These are phyloP conservation scores for Anisogramma anomala DNA, from an alignment of 2,329 filamentous ascomycete species.

Conservation along the genomic window DNA sequence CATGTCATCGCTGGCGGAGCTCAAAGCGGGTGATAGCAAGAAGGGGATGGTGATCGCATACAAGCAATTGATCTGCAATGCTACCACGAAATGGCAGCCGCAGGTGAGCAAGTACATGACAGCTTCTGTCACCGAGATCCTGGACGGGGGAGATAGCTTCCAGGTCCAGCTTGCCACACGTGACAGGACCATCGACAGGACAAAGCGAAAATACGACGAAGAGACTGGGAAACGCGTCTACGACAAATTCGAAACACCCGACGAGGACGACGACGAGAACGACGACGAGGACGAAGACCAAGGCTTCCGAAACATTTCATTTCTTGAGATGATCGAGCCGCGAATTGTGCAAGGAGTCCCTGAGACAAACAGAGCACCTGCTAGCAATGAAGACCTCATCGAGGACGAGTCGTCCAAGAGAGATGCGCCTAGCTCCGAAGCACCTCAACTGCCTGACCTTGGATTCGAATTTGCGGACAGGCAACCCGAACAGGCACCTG, in stretches of 20 bases:
- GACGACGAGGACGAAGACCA: constrained; percentile 43
- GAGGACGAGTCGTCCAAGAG: neutral
- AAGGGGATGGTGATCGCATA: constrained; percentile 57
- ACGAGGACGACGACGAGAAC: constrained; percentile 46
- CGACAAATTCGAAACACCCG: constrained; percentile 64
- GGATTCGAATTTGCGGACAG: constrained; percentile 8
- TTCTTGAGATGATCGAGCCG: constrained; percentile 55
- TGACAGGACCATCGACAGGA: constrained; percentile 47
- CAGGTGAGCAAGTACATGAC: constrained; percentile 48
- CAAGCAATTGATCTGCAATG: constrained; percentile 51
- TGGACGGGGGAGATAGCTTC: constrained; percentile 39
- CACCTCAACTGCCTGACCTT: neutral
- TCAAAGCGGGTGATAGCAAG: constrained; percentile 37
- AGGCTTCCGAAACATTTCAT: constrained; percentile 47
- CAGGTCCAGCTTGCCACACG: constrained; percentile 56
- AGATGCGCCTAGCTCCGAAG: neutral
- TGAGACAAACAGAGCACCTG: neutral
- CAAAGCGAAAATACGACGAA: constrained; percentile 50
- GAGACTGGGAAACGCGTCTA: constrained; percentile 62
- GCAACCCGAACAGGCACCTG: constrained; percentile 4
- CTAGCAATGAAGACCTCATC: neutral
- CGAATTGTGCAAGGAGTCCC: constrained; percentile 46
- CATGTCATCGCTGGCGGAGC: constrained; percentile 36
- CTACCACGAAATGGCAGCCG: constrained; percentile 55
- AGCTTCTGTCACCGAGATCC: constrained; percentile 48